Conservation (phyloP, 1,284 basidiomycete genomes). For the Ceratobasidium sp. region DNA sequence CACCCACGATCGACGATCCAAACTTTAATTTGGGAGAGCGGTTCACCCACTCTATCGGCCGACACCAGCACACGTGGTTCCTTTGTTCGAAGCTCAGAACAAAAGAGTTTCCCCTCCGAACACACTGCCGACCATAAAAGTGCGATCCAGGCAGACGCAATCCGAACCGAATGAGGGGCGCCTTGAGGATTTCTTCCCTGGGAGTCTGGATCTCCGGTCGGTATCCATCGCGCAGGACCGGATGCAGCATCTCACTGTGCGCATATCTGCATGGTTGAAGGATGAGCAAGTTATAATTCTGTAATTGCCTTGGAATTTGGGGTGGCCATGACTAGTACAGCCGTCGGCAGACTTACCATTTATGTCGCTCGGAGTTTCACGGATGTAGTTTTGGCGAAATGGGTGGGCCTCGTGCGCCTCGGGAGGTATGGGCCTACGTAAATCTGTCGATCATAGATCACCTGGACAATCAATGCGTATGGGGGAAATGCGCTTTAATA, state of each 20-base stretch:
- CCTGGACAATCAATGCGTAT: slow-evolving; percentile 1
- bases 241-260: neutral
- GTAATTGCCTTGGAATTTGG: no score
- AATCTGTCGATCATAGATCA: neutral
- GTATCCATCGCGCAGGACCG: neutral
- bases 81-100: slow-evolving; percentile 34
- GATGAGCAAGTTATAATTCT: no score
- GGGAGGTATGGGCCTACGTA: no score
- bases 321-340: no score
- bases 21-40: neutral
- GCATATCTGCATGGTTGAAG: no score
- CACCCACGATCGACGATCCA: slow-evolving; percentile 18
- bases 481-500: neutral
- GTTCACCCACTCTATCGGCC: neutral
- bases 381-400: neutral
- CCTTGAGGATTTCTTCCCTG: neutral
- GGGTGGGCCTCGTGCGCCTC: neutral
- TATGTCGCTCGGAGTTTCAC: no score
- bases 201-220: neutral
- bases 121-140: neutral
- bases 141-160: no score
- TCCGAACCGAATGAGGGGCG: no score
- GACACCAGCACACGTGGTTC: slow-evolving; percentile 11
- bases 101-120: slow-evolving; percentile 5
- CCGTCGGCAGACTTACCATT: neutral